Conservation (phyloP, 345 rosid genomes). For the Mallotus nudiflorus region DNA sequence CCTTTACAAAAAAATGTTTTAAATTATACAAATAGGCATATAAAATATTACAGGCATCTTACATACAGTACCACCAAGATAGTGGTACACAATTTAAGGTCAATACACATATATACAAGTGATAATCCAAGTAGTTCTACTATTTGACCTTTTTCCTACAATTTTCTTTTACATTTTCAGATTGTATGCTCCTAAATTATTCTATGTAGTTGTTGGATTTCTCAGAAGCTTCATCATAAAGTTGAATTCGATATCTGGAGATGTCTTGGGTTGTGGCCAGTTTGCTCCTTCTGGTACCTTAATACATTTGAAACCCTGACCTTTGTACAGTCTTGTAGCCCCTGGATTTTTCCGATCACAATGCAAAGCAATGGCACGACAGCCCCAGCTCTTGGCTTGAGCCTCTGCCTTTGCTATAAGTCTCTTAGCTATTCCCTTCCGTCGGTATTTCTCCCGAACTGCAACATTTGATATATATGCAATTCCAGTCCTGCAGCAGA, state of each 20-base stretch:
- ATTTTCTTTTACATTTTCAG: not conserved
- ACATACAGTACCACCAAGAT: not conserved
- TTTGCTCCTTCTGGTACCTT: slow-evolving; percentile 78
- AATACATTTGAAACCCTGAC: slow-evolving; percentile 68
- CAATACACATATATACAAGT: slow-evolving; percentile 11
- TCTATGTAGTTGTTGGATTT: slow-evolving; percentile 27
- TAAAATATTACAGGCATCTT: not conserved
- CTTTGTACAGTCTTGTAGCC: slow-evolving; percentile 70
- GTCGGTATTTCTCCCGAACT: slow-evolving; percentile 67
- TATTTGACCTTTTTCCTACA: not conserved
- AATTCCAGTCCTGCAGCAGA: slow-evolving; percentile 64
- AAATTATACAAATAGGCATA: not conserved
- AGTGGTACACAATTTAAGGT: not conserved
- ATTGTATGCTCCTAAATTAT: slow-evolving; percentile 10
- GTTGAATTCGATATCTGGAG: slow-evolving; percentile 60
- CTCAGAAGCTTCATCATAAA: slow-evolving; percentile 94
- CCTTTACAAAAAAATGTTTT: not conserved
- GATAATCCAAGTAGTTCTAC: slow-evolving; percentile 13
- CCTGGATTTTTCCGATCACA: slow-evolving; percentile 73
- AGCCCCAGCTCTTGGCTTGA: slow-evolving; percentile 82
- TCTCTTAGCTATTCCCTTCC: slow-evolving; percentile 83
- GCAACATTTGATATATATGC: slow-evolving; percentile 95
- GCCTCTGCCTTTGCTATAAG: slow-evolving; percentile 84
- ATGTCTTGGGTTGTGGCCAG: slow-evolving; percentile 76
- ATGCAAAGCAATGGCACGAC: slow-evolving; percentile 79